These are phyloP conservation scores for Nyctanthes arbortristis DNA, from an alignment of 257 asterid species.

Conservation along the genomic window DNA sequence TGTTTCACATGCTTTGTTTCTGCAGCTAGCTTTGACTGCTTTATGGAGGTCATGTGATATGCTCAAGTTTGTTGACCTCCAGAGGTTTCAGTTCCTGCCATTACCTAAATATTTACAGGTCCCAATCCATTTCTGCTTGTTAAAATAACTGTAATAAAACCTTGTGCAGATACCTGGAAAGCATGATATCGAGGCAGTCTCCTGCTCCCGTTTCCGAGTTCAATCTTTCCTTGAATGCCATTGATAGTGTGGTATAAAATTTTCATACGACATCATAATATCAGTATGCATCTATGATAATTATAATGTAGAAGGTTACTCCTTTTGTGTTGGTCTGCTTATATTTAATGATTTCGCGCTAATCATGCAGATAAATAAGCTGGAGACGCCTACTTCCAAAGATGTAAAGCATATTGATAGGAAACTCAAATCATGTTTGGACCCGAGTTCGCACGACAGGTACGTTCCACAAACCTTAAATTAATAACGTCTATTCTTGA, in stretches of 20 bases:
- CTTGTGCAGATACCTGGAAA: constrained; percentile 59
- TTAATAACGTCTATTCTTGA: not conserved
- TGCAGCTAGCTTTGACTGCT: constrained; percentile 91
- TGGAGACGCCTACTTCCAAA: constrained; percentile 73
- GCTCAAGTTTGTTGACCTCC: constrained; percentile 57
- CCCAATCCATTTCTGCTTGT: constrained; percentile 21
- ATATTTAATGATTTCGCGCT: not conserved
- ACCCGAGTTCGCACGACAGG: constrained; percentile 93
- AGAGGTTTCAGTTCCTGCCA: constrained; percentile 54
- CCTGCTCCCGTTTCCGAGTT: constrained; percentile 59
- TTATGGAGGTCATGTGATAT: constrained; percentile 56
- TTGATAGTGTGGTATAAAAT: constrained; percentile 62
- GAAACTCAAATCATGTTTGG: constrained; percentile 91
- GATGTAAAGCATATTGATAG: constrained; percentile 97
- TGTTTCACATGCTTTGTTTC: constrained; percentile 9
- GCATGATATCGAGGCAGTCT: constrained; percentile 65
- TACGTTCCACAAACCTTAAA: constrained; percentile 33
- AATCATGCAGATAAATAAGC: constrained; percentile 63
- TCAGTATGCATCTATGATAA: not conserved
- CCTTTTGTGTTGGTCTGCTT: not conserved
- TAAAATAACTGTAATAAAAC: constrained; percentile 27
- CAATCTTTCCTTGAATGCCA: constrained; percentile 39
- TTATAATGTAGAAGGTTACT: too few species aligned
- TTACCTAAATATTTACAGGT: constrained; percentile 9
- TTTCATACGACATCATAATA: constrained; percentile 2